phyloP scores from a whole-genome alignment of 1,284 basidiomycete species.

The Trichosporon sp. region DNA sequence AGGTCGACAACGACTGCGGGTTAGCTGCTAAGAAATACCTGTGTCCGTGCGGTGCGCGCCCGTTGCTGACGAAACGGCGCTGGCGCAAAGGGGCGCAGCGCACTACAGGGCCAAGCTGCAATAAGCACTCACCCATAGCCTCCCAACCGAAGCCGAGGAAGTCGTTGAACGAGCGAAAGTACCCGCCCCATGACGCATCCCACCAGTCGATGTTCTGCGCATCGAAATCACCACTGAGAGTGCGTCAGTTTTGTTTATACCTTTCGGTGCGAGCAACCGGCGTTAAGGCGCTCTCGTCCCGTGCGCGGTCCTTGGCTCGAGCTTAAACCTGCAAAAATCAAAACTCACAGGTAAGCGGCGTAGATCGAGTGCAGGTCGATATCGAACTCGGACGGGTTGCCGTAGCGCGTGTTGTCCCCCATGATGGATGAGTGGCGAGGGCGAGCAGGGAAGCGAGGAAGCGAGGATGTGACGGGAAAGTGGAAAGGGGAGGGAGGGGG shows the following conservation, averaged over 20 bases:
- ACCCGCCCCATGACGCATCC: conserved; percentile 70
- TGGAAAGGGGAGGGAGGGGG: neutral
- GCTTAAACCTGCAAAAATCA: neutral
- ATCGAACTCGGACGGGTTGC: conserved; percentile 72
- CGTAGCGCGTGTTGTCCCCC: conserved; percentile 47
- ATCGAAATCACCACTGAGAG: conserved; percentile 62
- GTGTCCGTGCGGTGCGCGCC: neutral
- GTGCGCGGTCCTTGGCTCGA: neutral
- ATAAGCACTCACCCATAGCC: conserved; percentile 54
- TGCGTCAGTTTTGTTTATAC: neutral
- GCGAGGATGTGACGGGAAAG: neutral
- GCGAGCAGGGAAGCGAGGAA: neutral
- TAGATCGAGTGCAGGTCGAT: conserved; percentile 81
- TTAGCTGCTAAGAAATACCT: neutral
- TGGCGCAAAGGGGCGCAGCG: neutral
- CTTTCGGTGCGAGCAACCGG: neutral
- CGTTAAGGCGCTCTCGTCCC: neutral
- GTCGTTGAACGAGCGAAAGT: conserved; percentile 72
- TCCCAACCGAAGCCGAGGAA: conserved; percentile 83
- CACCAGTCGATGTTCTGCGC: conserved; percentile 66
- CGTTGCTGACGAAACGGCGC: neutral
- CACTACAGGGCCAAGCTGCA: too few species aligned
- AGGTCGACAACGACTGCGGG: conserved; percentile 61
- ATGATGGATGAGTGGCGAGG: conserved; percentile 13
- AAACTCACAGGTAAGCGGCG: conserved; percentile 62